Percentiles rank a stretch among this genome's conserved stretches.
Evolutionary conservation across 108 stramenopile genomes (phyloP).

Genomic region (Conticribra guillardii): DNA sequence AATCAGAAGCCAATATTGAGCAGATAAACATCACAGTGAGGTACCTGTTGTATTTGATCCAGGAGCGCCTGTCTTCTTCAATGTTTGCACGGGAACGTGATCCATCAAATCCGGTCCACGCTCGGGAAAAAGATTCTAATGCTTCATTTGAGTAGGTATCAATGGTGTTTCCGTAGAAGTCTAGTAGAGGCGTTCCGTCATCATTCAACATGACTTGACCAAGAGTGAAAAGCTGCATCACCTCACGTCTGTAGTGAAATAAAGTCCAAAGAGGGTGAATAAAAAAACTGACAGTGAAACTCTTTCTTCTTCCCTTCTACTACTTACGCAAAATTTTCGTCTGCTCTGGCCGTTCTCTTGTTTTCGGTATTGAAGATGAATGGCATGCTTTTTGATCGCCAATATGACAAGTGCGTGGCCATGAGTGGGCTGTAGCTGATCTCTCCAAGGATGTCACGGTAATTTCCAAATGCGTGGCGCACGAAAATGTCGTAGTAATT

Average conservation of each 20-base stretch:
- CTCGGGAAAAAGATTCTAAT: slow-evolving; percentile 64
- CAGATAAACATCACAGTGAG: too few relatives aligned
- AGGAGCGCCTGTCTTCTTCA: too few relatives aligned
- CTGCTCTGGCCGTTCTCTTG: background rate
- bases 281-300: background rate
- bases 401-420: slow-evolving; percentile 57
- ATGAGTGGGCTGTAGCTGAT: slow-evolving; percentile 55
- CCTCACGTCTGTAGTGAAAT: slow-evolving; percentile 50
- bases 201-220: slow-evolving; percentile 60
- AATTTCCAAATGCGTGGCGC: slow-evolving; percentile 79
- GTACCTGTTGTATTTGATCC: too few relatives aligned
- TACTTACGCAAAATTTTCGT: background rate
- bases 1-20: too few relatives aligned
- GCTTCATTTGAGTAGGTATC: slow-evolving; percentile 76
- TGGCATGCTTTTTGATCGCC: slow-evolving; percentile 39
- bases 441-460: slow-evolving; percentile 57
- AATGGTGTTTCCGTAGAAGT: slow-evolving; percentile 32
- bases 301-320: background rate
- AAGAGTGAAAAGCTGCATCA: slow-evolving; percentile 70
- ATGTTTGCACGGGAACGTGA: slow-evolving; percentile 48
- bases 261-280: too few relatives aligned
- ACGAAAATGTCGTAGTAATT: slow-evolving; percentile 67
- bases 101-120: slow-evolving; percentile 70
- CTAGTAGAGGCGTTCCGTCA: slow-evolving; percentile 69
- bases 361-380: slow-evolving; percentile 36